Conservation (phyloP, 2,329 filamentous ascomycete genomes). For the Pseudopithomyces chartarum region DNA sequence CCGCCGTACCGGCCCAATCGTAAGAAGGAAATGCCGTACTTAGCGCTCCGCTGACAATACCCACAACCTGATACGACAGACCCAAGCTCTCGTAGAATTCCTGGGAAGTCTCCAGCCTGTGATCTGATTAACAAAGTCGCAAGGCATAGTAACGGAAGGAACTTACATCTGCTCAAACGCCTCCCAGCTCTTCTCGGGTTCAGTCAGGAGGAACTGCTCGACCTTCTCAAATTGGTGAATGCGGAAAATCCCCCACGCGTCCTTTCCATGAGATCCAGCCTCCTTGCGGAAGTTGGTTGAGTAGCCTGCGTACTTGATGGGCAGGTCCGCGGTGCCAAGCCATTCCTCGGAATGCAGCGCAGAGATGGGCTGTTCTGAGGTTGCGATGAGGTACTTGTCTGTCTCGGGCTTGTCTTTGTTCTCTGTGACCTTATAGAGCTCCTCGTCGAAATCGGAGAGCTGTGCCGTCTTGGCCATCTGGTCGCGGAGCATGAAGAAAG, state of each 20-base stretch:
- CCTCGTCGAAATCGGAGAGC: conserved; percentile 95
- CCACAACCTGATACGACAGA: conserved; percentile 88
- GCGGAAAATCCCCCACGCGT: conserved; percentile 97
- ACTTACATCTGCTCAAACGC: conserved; percentile 82
- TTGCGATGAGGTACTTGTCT: conserved; percentile 79
- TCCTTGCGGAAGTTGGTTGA: conserved; percentile 96
- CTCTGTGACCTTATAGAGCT: conserved; percentile 92
- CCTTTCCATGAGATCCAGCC: conserved; percentile 86
- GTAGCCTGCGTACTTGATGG: conserved; percentile 87
- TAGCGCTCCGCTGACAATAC: conserved; percentile 93
- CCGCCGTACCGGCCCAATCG: not conserved
- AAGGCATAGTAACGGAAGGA: too few species aligned
- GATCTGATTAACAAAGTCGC: too few species aligned
- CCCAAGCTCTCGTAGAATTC: conserved; percentile 92
- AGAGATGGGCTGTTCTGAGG: conserved; percentile 93
- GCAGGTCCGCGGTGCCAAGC: conserved; percentile 82
- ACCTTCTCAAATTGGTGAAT: conserved; percentile 93
- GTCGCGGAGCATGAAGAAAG: conserved; percentile 80
- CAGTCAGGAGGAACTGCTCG: conserved; percentile 57
- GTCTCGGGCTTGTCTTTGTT: conserved; percentile 78
- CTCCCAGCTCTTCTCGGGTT: conserved; percentile 85
- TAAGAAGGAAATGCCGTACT: conserved; percentile 47
- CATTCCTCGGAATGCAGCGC: conserved; percentile 93
- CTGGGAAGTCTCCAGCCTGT: conserved; percentile 74
- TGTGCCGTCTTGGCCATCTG: conserved; percentile 99